Evolutionary conservation across 805 yeast genomes (phyloP).

Genomic region (Yamadazyma ubonensis): DNA sequence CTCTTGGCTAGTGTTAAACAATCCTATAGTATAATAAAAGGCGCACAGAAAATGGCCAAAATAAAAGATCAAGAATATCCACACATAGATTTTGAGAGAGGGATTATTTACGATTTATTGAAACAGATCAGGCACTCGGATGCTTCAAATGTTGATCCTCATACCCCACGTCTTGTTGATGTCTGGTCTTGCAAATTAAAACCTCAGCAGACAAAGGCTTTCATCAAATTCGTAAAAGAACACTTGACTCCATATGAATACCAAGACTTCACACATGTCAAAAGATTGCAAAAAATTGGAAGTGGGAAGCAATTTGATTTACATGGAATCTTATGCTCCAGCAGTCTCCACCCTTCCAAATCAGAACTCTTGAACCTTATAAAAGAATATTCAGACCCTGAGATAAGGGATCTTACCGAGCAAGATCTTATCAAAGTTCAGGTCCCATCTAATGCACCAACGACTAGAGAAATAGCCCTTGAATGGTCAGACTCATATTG

Average conservation of each 20-base stretch:
- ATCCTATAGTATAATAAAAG: conserved; percentile 5
- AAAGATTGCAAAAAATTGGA: conserved; percentile 48
- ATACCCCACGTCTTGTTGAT: conserved; percentile 26
- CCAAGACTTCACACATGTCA: conserved; percentile 43
- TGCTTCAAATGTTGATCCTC: conserved; percentile 12
- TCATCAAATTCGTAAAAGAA: conserved; percentile 28
- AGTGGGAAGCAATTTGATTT: conserved; percentile 17
- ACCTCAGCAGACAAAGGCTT: conserved; percentile 32
- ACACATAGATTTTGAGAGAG: conserved; percentile 46
- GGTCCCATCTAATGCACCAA: conserved; percentile 66
- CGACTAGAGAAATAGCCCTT: conserved; percentile 61
- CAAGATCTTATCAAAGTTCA: conserved; percentile 15
- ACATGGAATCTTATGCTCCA: conserved; percentile 49
- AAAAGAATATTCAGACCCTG: conserved; percentile 10
- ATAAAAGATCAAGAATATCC: conserved; percentile 9
- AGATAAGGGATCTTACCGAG: conserved; percentile 11
- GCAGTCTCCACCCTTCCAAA: conserved; percentile 24
- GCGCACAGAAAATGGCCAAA: conserved; percentile 10
- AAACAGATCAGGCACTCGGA: conserved; percentile 42
- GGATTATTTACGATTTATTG: conserved; percentile 45
- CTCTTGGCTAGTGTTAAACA: conserved; percentile 2
- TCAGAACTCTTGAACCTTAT: conserved; percentile 25
- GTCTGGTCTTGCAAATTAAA: conserved; percentile 52
- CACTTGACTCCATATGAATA: conserved; percentile 26
- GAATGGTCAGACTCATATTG: conserved; percentile 70